Conservation (phyloP, 371 early-diverging fungal genomes). For the Rhizopus stolonifer region DNA sequence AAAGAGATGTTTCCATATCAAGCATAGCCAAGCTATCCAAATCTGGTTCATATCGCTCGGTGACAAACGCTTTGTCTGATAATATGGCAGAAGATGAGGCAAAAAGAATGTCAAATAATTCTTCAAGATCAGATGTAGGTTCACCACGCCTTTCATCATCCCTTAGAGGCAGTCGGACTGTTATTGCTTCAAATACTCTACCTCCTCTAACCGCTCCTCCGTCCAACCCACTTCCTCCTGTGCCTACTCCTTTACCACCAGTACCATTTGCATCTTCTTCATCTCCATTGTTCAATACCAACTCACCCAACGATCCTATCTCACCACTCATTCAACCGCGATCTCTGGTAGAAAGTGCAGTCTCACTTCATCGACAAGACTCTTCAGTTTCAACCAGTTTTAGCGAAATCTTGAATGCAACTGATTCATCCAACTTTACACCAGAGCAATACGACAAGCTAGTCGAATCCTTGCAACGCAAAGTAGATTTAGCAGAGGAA, state of each 20-base stretch:
- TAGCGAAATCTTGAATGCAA: slow-evolving; percentile 23
- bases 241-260: slow-evolving; percentile 40
- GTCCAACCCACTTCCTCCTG: slow-evolving; percentile 49
- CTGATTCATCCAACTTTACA: slow-evolving; percentile 24
- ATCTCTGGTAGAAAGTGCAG: not conserved
- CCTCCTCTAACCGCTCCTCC: slow-evolving; percentile 53
- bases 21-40: slow-evolving; percentile 32
- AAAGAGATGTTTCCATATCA: slow-evolving; percentile 26
- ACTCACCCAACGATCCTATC: not conserved
- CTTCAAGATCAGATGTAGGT: slow-evolving; percentile 19
- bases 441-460: slow-evolving; percentile 49
- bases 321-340: slow-evolving; percentile 12
- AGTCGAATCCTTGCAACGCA: slow-evolving; percentile 47
- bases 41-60: slow-evolving; percentile 33
- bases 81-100: slow-evolving; percentile 17
- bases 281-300: not conserved
- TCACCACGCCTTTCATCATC: slow-evolving; percentile 17
- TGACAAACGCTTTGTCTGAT: slow-evolving; percentile 16
- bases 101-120: slow-evolving; percentile 21
- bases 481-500: slow-evolving; percentile 40
- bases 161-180: slow-evolving; percentile 16
- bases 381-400: slow-evolving; percentile 26
- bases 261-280: slow-evolving; percentile 19
- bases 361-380: slow-evolving; percentile 21
- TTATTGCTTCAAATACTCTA: slow-evolving; percentile 4